Evolutionary conservation across 2,329 filamentous ascomycete genomes (phyloP), one percentile per base, ranked within the genome.

Genomic region (Calonectria crousiana): DNA sequence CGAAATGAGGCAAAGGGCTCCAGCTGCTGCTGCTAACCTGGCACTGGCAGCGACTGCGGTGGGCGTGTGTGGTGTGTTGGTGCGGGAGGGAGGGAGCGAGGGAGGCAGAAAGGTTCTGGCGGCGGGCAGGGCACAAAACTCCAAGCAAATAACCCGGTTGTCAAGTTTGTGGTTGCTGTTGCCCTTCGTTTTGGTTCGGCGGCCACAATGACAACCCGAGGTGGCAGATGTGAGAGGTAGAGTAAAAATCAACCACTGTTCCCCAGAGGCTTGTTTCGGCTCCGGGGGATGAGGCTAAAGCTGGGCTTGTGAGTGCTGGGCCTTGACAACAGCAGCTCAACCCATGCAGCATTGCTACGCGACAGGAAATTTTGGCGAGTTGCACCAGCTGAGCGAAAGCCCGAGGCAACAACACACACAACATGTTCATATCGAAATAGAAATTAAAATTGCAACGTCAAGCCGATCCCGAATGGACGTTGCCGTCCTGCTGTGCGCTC

Each of bases 1-100:
- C 41, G 23, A 58, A 73, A 75, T 75, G 77, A 75, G 78, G 66
- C 67, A 74, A 76, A 74, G 69, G 56, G 56, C 56, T 62, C 64
- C 67, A 62, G 34, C 53, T 53, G 51, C 49, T 62, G 34, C 56
- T 28, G 34, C 34, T 62, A 62, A 38, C 36, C 38, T 38, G 38
- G 53, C 53, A 58, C 52, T 56, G 52, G 56, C 56, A 36, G 56
- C 56, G 36, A 28, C 56, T 38, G 36, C 32, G 30, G 32, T 38
- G 32, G 56, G 34, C n/a, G 56, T 62, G 56, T 41, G 56, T 23
- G 56, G 5, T 32, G 52, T 56, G 52, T n/a, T 34, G 52, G 52
- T 56, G 52, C 20, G 38, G n/a, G 30, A 23, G 71, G 70, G 64
- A 65, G 74, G 71, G 67, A 73, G 68, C 64, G 67, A 60, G 74